Conservation (phyloP, 352 stramenopile genomes). For the Poterioochromonas sp. region DNA sequence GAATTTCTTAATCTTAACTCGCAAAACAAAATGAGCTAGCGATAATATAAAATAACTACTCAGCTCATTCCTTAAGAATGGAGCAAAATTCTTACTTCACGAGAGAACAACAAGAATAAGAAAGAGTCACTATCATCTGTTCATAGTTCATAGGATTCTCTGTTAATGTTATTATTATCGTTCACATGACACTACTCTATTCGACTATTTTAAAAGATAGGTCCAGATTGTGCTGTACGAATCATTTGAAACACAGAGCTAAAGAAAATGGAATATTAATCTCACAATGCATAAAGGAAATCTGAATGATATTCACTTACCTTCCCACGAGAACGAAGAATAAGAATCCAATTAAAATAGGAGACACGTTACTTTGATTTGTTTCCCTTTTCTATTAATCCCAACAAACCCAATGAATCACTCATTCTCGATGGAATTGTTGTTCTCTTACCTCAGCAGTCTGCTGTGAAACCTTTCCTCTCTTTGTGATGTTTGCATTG, state of each 20-base stretch:
- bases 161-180: no score
- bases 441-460: neutral
- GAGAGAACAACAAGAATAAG: no score
- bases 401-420: neutral
- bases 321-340: conserved; percentile 22
- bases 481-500: conserved; percentile 17
- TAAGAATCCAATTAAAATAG: neutral
- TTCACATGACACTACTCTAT: no score
- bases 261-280: neutral
- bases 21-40: no score
- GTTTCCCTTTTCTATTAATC: neutral
- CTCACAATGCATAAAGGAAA: neutral
- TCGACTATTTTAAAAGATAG: conserved; percentile 18
- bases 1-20: no score
- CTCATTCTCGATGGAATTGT: neutral
- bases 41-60: no score
- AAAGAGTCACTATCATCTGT: no score
- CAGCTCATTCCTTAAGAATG: no score
- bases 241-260: conserved; percentile 25
- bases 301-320: neutral
- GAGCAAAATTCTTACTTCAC: no score
- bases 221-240: conserved; percentile 5
- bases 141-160: no score
- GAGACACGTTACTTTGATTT: neutral
- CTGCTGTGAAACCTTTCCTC: neutral